These are phyloP conservation scores for Tulasnella sp. DNA, from an alignment of 768 basidiomycete species.

Conservation along the genomic window DNA sequence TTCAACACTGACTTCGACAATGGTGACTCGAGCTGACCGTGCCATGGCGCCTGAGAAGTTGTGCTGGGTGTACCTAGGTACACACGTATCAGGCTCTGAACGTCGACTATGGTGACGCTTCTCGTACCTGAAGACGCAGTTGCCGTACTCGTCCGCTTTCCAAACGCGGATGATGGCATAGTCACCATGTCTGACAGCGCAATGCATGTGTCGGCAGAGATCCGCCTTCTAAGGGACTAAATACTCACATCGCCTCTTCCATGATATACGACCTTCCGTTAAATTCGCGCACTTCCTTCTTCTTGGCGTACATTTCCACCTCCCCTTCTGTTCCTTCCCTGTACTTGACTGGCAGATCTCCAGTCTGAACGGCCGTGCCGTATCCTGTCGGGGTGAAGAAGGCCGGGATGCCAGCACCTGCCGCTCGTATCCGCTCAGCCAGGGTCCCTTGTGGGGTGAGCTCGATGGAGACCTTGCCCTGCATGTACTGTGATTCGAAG, in stretches of 20 bases:
- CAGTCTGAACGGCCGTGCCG: constrained; percentile 69
- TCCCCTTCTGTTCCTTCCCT: constrained; percentile 59
- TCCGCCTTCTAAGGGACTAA: neutral
- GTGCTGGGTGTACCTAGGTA: constrained; percentile 63
- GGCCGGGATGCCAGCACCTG: constrained; percentile 86
- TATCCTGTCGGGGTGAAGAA: constrained; percentile 90
- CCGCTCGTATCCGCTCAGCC: constrained; percentile 75
- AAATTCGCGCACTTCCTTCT: constrained; percentile 66
- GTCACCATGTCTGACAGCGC: constrained; percentile 24
- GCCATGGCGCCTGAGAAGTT: constrained; percentile 86
- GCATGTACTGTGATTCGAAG: constrained; percentile 44
- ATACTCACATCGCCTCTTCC: constrained; percentile 53
- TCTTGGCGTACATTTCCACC: constrained; percentile 57
- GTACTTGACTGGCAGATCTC: constrained; percentile 56
- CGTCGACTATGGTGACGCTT: neutral
- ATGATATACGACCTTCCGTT: constrained; percentile 71
- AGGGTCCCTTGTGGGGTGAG: constrained; percentile 89
- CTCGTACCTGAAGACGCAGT: constrained; percentile 74
- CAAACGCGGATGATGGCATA: constrained; percentile 74
- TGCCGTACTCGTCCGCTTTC: constrained; percentile 87
- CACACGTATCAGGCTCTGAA: neutral
- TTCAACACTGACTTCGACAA: constrained; percentile 57
- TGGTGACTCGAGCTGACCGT: constrained; percentile 76
- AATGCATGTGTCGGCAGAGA: neutral
- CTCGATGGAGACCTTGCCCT: constrained; percentile 71